These are phyloP conservation scores for Ettlia oleoabundans DNA, from an alignment of 139 green algal species.

Conservation along the genomic window DNA sequence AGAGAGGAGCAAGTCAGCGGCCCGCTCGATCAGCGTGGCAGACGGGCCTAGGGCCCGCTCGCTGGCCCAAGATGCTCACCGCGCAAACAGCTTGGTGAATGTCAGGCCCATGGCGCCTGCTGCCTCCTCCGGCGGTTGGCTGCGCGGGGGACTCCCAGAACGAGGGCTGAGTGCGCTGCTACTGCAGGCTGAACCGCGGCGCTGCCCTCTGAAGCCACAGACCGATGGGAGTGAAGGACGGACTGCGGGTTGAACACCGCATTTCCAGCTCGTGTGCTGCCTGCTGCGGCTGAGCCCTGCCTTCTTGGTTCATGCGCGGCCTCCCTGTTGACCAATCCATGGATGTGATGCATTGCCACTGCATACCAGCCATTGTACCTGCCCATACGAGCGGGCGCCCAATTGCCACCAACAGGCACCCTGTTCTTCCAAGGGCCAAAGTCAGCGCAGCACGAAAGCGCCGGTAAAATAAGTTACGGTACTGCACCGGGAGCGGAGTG, in stretches of 20 bases:
- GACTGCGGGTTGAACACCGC: background rate
- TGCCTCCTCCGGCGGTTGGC: conserved; percentile 7
- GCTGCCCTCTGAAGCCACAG: background rate
- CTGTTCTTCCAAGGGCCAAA: too few relatives aligned
- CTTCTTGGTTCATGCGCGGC: too few relatives aligned
- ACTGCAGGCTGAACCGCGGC: background rate
- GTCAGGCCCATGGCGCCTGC: conserved; percentile 87
- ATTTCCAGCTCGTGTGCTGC: background rate
- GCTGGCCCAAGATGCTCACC: conserved; percentile 5
- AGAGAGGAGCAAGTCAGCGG: background rate
- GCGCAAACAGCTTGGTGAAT: conserved; percentile 92
- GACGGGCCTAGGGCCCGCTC: background rate
- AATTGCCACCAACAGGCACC: too few relatives aligned
- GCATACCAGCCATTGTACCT: background rate
- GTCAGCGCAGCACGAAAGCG: too few relatives aligned
- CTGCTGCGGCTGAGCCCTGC: too few relatives aligned
- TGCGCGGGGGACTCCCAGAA: background rate
- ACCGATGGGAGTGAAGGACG: background rate
- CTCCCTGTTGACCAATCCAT: too few relatives aligned
- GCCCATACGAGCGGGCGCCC: too few relatives aligned
- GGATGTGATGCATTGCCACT: too few relatives aligned
- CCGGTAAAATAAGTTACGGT: too few relatives aligned
- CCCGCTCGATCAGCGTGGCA: background rate
- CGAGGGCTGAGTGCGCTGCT: background rate
- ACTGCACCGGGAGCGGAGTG: too few relatives aligned